phyloP scores from a whole-genome alignment of 805 yeast species.

The Candida endomychidarum region DNA sequence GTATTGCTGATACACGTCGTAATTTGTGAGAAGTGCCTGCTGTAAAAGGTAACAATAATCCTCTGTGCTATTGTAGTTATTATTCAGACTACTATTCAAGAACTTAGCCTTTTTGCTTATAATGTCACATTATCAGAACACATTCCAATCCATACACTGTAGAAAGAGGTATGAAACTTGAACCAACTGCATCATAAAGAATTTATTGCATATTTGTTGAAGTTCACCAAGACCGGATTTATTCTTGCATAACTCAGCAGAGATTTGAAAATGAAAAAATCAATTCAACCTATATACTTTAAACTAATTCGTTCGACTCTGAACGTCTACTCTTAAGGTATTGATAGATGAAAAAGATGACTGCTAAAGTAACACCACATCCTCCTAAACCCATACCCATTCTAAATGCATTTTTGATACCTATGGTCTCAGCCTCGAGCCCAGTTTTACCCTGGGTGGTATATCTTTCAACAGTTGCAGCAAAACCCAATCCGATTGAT shows the following conservation, averaged over 20 bases:
- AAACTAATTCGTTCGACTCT: no score
- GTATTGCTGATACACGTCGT: constrained; percentile 1
- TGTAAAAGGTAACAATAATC: constrained; percentile 2
- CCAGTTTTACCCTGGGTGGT: constrained; percentile 18
- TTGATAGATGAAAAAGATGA: constrained; percentile 10
- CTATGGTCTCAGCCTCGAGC: constrained; percentile 20
- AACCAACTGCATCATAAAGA: no score
- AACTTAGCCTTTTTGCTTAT: no score
- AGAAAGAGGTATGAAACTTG: no score
- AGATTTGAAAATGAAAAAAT: no score
- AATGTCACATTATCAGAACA: no score
- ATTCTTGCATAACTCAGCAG: no score
- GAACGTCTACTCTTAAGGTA: no score
- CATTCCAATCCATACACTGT: no score
- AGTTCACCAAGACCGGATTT: no score
- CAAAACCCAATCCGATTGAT: constrained; percentile 35
- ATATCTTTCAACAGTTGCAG: constrained; percentile 35
- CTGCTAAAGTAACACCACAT: constrained; percentile 18
- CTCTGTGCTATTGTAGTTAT: background rate
- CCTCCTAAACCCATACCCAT: constrained; percentile 38
- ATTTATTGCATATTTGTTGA: no score
- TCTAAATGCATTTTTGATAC: constrained; percentile 25
- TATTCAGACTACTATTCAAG: constrained; percentile 3
- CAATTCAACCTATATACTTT: no score
- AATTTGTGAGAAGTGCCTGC: constrained; percentile 1